Evolutionary conservation across 1,284 basidiomycete species (phyloP).

Genomic region (Moesziomyces sp.): DNA sequence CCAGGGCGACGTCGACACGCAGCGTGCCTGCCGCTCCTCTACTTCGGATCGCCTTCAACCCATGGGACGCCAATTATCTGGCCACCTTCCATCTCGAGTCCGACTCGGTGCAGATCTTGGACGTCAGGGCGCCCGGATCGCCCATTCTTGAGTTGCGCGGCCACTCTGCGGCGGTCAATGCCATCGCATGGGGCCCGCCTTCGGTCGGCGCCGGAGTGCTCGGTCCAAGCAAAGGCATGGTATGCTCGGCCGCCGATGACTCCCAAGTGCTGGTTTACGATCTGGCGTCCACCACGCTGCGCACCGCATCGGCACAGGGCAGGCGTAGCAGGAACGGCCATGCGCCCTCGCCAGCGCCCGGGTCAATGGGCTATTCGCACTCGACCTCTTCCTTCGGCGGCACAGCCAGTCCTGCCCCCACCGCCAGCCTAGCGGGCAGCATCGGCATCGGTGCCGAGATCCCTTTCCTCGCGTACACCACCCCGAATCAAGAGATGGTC

Average conservation of each 20-base stretch:
- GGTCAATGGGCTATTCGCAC: slow-evolving; percentile 41
- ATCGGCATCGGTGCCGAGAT: slow-evolving; percentile 61
- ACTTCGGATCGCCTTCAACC: slow-evolving; percentile 67
- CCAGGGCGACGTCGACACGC: slow-evolving; percentile 33
- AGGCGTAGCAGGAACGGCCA: slow-evolving; percentile 62
- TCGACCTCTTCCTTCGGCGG: slow-evolving; percentile 43
- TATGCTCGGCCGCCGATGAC: slow-evolving; percentile 66
- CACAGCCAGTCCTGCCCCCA: slow-evolving; percentile 40
- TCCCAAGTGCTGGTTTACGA: slow-evolving; percentile 66
- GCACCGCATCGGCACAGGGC: slow-evolving; percentile 64
- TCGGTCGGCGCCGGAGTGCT: slow-evolving; percentile 49
- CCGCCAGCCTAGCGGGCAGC: slow-evolving; percentile 38
- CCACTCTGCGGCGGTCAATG: slow-evolving; percentile 63
- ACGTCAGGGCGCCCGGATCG: slow-evolving; percentile 65
- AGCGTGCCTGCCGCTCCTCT: slow-evolving; percentile 53
- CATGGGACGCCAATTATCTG: slow-evolving; percentile 68
- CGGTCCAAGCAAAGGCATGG: slow-evolving; percentile 65
- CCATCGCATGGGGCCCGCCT: slow-evolving; percentile 66
- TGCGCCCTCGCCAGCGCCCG: slow-evolving; percentile 51
- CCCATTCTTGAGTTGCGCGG: slow-evolving; percentile 66
- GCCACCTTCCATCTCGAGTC: slow-evolving; percentile 67
- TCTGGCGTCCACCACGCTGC: slow-evolving; percentile 61
- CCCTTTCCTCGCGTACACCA: slow-evolving; percentile 64
- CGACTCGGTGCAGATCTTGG: slow-evolving; percentile 65
- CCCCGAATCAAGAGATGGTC: slow-evolving; percentile 62